Base-by-base conservation (phyloP, 331 rosid genomes). In the Dryas integrifolia region DNA sequence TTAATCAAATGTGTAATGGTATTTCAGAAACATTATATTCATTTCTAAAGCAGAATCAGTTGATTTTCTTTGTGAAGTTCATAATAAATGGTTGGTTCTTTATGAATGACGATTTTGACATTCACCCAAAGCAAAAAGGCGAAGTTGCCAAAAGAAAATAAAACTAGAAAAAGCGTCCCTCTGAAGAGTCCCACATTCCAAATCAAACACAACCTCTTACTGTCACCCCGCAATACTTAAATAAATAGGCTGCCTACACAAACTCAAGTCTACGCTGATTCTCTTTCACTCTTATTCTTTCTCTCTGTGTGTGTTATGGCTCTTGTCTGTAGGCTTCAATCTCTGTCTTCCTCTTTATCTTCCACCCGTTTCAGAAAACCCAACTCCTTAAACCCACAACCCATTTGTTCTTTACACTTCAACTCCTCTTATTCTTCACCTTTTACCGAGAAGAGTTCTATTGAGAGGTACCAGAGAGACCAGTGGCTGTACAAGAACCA, bases 391-490 rank as follows among this genome's bases (percentile, higher is more conserved):
- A 82, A 44, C 65, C 67, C 71, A 67, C 79, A 72, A 51, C 83
- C 87, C 82, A 47, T 85, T 72, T 88, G 55, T 45, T 87, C 90
- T 6, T 40, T 92, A 1, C 86, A 56, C 83, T 87, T 73, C 83
- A 60, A 38, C 41, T 41, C 51, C 16, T 76, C 86, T 49, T 65
- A 76, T 51, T 18, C 86, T 58, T 92, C 96, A 2, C 96, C 99
- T 49, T 95, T 95, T 70, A 95, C 97, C 6, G 98, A 92, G 82
- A 89, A 92, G 83, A 88, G 87, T 47, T 90, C 97, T 7, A 0
- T 72, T 15, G 75, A 85, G 79, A 80, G 96, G 52, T 92, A 88
- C 86, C 85, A 87, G 18, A 85, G 98, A 77, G 99, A 95, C 84
- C 86, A 80, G 9, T 95, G 99, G 99, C 44, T 88, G 2, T 92